Percentiles rank a stretch among this genome's conserved stretches.
phyloP scores from a whole-genome alignment of 257 asterid genomes.

The Jaltomata sinuosa region DNA sequence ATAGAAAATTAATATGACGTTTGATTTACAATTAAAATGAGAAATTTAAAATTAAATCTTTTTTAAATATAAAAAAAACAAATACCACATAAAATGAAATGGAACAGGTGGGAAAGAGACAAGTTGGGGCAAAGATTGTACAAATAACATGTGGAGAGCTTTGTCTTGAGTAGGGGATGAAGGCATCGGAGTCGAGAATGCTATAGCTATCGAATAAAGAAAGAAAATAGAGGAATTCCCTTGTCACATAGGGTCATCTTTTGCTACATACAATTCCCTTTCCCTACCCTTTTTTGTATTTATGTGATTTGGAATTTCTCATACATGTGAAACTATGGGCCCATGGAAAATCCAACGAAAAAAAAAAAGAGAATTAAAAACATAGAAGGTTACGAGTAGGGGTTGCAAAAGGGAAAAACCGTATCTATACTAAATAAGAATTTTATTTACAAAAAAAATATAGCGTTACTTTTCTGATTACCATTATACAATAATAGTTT shows the following conservation, averaged over 20 bases:
- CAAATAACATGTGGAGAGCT: background rate
- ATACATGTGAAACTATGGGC: slow-evolving; percentile 17
- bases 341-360: background rate
- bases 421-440: no score
- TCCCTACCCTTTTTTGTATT: background rate
- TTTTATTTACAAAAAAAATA: no score
- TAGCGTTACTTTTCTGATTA: no score
- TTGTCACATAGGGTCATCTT: background rate
- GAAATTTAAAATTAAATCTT: no score
- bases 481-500: no score
- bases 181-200: background rate
- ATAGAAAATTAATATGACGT: no score
- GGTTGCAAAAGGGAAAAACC: background rate
- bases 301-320: background rate
- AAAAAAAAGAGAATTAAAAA: background rate
- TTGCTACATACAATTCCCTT: no score
- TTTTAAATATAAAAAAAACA: no score
- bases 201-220: background rate
- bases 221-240: background rate
- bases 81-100: no score
- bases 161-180: background rate
- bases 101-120: no score
- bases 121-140: background rate
- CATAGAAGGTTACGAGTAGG: background rate
- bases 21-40: no score